Evolutionary conservation across 1,139 yeast genomes (phyloP), one percentile per base, ranked within the genome.

Genomic region (Saccharomyces hybrid): DNA sequence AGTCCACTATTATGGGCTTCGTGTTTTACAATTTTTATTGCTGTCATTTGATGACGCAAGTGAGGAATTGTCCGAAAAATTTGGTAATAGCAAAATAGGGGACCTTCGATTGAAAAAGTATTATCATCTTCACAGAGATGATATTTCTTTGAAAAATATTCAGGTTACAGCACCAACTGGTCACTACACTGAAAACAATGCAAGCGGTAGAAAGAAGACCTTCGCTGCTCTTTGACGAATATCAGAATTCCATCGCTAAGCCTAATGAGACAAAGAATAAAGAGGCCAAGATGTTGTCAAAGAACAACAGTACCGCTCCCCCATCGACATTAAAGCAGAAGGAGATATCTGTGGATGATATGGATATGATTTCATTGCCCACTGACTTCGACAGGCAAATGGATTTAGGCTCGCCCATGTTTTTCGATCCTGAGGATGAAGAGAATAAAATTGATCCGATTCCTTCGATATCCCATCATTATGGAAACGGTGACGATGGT

Each of bases 331-430:
- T 14, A 24, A 31, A 9, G 11, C 44, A 3, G 6, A 59, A 58
- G 16, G 28, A 55, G 5, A n/a, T 60, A 14, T 58, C 65, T 5
- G 56, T 66, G 48, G 70, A 66, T 55, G 69, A 66, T 54, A 48
- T 65, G 52, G 69, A 66, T 59, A 63, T 64, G 65, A 52, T 65
- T 47, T 57, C 64, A 5, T 54, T 65, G 38, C 50, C 56, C 5
- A 65, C 69, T 2, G 52, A 55, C 16, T 66, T 64, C 52, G 70
- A 66, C 49, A 54, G 55, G 48, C 69, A 66, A 47, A 64, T 66
- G 64, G 29, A 61, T 2, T 38, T 52, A 24, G 69, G 69, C 6
- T 60, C 65, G 2, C 69, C 69, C 7, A 66, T 65, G 69, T 64
- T 62, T 53, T 56, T 63, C 49, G 68, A 63, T 14, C 59, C 60